Percentiles rank a stretch among this genome's conserved stretches.
Evolutionary conservation across 371 early-diverging fungal genomes (phyloP).

Genomic region (Zancudomyces culisetae): DNA sequence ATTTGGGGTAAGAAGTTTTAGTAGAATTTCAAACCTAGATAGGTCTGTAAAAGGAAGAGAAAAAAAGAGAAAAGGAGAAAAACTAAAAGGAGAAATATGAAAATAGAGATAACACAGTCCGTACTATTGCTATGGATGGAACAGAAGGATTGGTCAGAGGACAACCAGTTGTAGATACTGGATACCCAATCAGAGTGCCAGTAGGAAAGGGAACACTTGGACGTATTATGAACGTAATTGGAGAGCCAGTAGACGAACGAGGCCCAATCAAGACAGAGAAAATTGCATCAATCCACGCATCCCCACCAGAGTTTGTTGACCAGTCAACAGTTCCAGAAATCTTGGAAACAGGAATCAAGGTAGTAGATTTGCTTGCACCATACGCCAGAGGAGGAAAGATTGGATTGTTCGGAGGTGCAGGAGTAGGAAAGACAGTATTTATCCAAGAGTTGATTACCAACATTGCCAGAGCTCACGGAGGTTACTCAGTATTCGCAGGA

Average conservation of each 20-base stretch:
- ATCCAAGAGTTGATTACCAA: slow-evolving; percentile 97
- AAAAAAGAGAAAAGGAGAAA: neutral
- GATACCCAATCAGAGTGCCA: slow-evolving; percentile 83
- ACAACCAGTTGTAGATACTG: slow-evolving; percentile 85
- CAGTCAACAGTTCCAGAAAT: slow-evolving; percentile 92
- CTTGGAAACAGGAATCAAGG: slow-evolving; percentile 96
- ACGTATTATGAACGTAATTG: slow-evolving; percentile 96
- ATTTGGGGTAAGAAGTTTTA: slow-evolving; percentile 41
- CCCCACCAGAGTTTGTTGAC: slow-evolving; percentile 88
- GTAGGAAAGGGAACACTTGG: slow-evolving; percentile 90
- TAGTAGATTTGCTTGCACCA: slow-evolving; percentile 93
- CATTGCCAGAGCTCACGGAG: slow-evolving; percentile 95
- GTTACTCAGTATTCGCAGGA: slow-evolving; percentile 94
- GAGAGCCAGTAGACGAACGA: slow-evolving; percentile 95
- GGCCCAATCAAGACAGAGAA: slow-evolving; percentile 89
- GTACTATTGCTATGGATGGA: slow-evolving; percentile 98
- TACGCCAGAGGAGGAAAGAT: slow-evolving; percentile 97
- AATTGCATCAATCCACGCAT: slow-evolving; percentile 73
- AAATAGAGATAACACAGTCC: slow-evolving; percentile 76
- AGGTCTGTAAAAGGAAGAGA: neutral
- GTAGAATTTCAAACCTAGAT: neutral
- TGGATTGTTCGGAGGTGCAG: slow-evolving; percentile 96
- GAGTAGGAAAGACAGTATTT: slow-evolving; percentile 97
- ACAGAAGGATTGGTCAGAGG: slow-evolving; percentile 94
- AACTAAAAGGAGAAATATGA: neutral